Evolutionary conservation across 768 basidiomycete species (phyloP).

Genomic region (Agaricus bisporus): DNA sequence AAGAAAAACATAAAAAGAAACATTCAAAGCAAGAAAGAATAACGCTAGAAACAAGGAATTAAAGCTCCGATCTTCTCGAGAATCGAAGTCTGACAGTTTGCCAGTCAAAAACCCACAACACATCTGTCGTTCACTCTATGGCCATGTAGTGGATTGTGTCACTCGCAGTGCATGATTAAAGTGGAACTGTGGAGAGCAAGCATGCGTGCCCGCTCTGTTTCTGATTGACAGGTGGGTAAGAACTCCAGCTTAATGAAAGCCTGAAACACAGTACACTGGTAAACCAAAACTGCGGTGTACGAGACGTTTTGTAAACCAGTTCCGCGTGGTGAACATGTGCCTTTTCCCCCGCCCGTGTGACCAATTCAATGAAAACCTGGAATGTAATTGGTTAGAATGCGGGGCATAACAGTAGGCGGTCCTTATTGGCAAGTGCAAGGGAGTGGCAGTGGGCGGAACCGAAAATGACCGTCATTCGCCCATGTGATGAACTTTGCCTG

Average conservation of each 20-base stretch:
- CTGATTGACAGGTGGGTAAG: slow-evolving; percentile 8
- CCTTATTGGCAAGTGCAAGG: too few species aligned
- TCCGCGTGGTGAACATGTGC: background rate
- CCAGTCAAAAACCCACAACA: background rate
- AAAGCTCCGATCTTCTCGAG: background rate
- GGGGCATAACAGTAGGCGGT: background rate
- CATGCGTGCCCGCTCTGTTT: background rate
- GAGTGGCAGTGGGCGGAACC: too few species aligned
- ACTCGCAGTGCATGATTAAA: background rate
- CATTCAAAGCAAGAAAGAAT: too few species aligned
- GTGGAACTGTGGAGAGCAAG: background rate
- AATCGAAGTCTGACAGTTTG: background rate
- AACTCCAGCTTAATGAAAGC: slow-evolving; percentile 5
- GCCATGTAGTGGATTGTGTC: background rate
- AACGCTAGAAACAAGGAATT: too few species aligned
- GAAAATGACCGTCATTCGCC: too few species aligned
- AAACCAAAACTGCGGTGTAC: background rate
- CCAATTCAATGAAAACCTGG: background rate
- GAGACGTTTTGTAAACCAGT: background rate
- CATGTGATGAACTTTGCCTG: too few species aligned
- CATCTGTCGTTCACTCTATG: too few species aligned
- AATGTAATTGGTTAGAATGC: background rate
- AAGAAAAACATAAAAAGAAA: too few species aligned
- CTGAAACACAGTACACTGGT: background rate
- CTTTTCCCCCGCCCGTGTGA: background rate